Evolutionary conservation across 1,284 basidiomycete species (phyloP), one percentile per base, ranked within the genome.

Genomic region (Taiwanofungus camphoratus): DNA sequence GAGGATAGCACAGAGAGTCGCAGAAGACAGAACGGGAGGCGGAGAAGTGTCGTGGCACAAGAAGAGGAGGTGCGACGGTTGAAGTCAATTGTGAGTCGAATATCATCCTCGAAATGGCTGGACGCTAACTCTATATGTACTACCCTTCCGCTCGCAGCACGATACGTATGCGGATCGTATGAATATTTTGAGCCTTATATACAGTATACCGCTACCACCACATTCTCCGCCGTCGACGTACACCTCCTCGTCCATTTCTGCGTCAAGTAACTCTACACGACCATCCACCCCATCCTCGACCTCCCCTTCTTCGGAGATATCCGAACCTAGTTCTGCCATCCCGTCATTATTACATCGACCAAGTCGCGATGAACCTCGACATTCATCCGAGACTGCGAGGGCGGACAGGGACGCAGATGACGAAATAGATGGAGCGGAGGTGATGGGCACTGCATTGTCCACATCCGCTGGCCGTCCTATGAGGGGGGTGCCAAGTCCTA

Each of bases 131-230:
- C 20, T 23, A n/a, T n/a, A n/a, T 36, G 19, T 26, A 31, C 21
- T 2, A n/a, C 37, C 21, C 43, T 48, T 51, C 13, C 58, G 20
- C 40, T n/a, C 33, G 13, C 37, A 90, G 87, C 87, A 90, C 58
- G 87, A 91, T 63, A 90, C 87, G 7, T 90, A 90, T 60, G 86
- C 86, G 44, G 87, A 90, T 64, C 78, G 87, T 46, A 90, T 90
- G 87, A 86, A 87, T 59, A 89, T 91, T 55, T 72, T 90, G 45
- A 87, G 85, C 54, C 73, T 88, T 51, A 88, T 89, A 50, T 91
- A 90, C 67, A 83, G 79, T 60, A 88, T 90, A 61, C 84, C 83
- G 18, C 71, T 83, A 33, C 74, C 78, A 26, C 78, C 79, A 20
- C 77, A 84, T 56, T 74, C 82, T 11, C 71, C 77, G 21, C 64